A percentile compares a stretch with the other conserved stretches of the same genome.
These are phyloP conservation scores for Pseudogymnoascus sp. DNA, from an alignment of 2,329 filamentous ascomycete genomes.

Conservation along the genomic window DNA sequence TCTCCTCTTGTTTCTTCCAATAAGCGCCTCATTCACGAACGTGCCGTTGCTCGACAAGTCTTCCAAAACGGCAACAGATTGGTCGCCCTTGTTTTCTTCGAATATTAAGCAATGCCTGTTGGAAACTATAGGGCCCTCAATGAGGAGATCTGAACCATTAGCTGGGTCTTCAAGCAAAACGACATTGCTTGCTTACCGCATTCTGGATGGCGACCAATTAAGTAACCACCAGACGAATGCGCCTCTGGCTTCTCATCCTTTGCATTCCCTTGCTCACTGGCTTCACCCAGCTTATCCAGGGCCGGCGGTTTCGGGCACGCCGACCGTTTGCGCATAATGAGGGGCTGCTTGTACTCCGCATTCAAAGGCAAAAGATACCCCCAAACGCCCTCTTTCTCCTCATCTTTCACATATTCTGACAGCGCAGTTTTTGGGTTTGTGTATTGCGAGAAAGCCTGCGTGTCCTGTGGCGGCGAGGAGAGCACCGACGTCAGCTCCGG, in stretches of 20 bases:
- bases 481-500: constrained; percentile 19
- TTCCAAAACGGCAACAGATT: constrained; percentile 69
- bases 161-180: constrained; percentile 14
- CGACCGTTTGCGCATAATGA: constrained; percentile 68
- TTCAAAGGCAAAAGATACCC: constrained; percentile 85
- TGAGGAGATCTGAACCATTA: constrained; percentile 50
- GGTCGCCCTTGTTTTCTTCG: constrained; percentile 47
- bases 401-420: constrained; percentile 76
- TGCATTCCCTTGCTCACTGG: constrained; percentile 31
- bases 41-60: constrained; percentile 95
- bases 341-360: constrained; percentile 53
- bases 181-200: constrained; percentile 58
- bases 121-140: constrained; percentile 73
- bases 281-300: constrained; percentile 32
- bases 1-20: constrained; percentile 85
- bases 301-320: constrained; percentile 55
- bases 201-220: constrained; percentile 88
- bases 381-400: constrained; percentile 72
- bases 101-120: constrained; percentile 74
- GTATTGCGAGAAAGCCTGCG: constrained; percentile 74
- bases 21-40: constrained; percentile 83
- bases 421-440: constrained; percentile 62
- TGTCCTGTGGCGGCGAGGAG: constrained; percentile 62
- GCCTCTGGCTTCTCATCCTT: constrained; percentile 48
- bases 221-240: constrained; percentile 68